These are phyloP conservation scores for Vitis rotundifolia DNA, from an alignment of 164 flowering plant genomes.

Conservation along the genomic window DNA sequence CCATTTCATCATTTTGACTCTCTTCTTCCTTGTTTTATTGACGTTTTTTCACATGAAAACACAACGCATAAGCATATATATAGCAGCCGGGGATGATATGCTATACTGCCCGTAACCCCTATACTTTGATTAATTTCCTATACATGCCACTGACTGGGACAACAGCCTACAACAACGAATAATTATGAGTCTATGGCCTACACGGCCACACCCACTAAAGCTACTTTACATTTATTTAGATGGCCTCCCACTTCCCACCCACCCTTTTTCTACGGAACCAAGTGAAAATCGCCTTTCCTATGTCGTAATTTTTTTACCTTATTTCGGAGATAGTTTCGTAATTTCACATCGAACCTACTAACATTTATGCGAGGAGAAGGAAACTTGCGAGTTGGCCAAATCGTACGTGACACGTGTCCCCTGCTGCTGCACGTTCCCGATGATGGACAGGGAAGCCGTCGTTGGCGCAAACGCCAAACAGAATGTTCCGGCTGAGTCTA, in stretches of 20 bases:
- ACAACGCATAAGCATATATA: not conserved
- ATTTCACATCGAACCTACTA: not conserved
- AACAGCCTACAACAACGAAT: no score
- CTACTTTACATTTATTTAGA: not conserved
- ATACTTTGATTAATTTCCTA: constrained; percentile 8
- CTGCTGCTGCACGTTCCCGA: constrained; percentile 71
- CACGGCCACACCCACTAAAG: no score
- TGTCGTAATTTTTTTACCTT: no score
- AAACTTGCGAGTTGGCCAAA: constrained; percentile 35
- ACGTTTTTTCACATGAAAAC: not conserved
- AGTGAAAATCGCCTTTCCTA: no score
- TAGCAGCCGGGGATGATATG: not conserved
- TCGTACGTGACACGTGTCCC: constrained; percentile 60
- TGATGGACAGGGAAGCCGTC: constrained; percentile 47
- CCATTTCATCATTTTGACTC: not conserved
- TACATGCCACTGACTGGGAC: constrained; percentile 10
- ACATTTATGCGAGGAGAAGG: constrained; percentile 44
- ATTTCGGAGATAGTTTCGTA: no score
- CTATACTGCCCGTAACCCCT: not conserved
- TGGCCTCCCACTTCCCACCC: not conserved
- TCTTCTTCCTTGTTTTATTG: not conserved
- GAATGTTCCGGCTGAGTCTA: constrained; percentile 48
- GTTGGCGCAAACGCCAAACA: constrained; percentile 68
- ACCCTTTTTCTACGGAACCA: no score
- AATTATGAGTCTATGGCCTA: no score